Conservation (phyloP, 805 yeast species). For the Cyberlindnera misumaiensis region DNA sequence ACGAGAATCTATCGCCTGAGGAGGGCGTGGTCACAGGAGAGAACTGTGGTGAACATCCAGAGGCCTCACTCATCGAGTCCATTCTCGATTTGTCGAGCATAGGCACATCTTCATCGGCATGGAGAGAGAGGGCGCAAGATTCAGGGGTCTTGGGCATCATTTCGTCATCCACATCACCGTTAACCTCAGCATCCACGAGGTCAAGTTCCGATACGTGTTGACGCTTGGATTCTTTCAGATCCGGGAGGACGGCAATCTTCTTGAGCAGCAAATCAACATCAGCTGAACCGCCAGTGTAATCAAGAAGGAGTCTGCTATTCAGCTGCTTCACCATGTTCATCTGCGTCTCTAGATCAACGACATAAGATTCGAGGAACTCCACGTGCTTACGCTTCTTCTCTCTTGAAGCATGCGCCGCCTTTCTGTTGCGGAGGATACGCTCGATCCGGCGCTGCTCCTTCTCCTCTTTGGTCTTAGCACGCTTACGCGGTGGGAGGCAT, state of each 20-base stretch:
- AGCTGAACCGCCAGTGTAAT: constrained; percentile 16
- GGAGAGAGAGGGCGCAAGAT: constrained; percentile 5
- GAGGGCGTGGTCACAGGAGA: constrained; percentile 13
- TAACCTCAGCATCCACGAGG: constrained; percentile 9
- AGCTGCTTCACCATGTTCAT: constrained; percentile 12
- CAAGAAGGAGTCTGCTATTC: constrained; percentile 10
- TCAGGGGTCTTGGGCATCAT: constrained; percentile 24
- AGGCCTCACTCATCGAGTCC: constrained; percentile 9
- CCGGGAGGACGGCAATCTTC: constrained; percentile 16
- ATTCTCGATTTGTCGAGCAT: constrained; percentile 12
- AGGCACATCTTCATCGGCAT: constrained; percentile 11
- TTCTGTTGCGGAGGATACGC: constrained; percentile 85
- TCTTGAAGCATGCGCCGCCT: constrained; percentile 96
- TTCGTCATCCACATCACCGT: constrained; percentile 5
- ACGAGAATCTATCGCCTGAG: constrained; percentile 18
- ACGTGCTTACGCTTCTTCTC: constrained; percentile 93
- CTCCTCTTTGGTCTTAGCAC: constrained; percentile 95
- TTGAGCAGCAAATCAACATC: constrained; percentile 13
- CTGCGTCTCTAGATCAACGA: constrained; percentile 22
- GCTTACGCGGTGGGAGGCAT: constrained; percentile 85
- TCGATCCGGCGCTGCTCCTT: constrained; percentile 95
- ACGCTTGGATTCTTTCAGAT: constrained; percentile 16
- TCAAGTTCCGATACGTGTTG: constrained; percentile 16
- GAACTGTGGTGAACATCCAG: constrained; percentile 8
- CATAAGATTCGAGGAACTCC: constrained; percentile 60